phyloP scores from a whole-genome alignment of 352 stramenopile species.

The Globisporangium nagaii region DNA sequence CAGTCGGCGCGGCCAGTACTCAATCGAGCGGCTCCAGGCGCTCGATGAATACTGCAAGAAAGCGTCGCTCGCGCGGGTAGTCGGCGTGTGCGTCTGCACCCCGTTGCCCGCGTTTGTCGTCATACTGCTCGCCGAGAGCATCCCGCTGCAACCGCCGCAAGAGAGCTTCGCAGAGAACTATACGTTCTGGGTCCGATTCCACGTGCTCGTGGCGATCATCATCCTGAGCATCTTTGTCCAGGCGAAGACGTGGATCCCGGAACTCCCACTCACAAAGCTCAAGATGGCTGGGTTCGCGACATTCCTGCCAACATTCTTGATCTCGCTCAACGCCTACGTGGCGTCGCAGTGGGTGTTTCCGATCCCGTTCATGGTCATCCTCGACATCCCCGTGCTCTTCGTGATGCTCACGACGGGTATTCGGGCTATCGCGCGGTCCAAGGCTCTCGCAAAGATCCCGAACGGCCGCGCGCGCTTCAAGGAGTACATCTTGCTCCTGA shows the following conservation, averaged over 20 bases:
- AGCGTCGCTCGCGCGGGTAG: background rate
- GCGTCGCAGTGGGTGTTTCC: constrained; percentile 27
- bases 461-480: constrained; percentile 6
- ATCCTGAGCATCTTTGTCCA: constrained; percentile 1
- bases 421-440: constrained; percentile 6
- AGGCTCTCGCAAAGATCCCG: constrained; percentile 1
- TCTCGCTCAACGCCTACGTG: background rate
- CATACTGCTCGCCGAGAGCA: constrained; percentile 20
- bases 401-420: constrained; percentile 10
- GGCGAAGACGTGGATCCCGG: background rate
- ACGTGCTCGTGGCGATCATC: background rate
- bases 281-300: background rate
- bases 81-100: constrained; percentile 10
- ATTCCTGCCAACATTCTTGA: background rate
- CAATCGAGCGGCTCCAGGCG: constrained; percentile 26
- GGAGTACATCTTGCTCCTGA: constrained; percentile 7
- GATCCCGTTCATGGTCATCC: constrained; percentile 27
- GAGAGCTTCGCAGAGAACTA: constrained; percentile 8
- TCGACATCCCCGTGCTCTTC: constrained; percentile 11
- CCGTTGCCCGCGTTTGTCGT: constrained; percentile 15
- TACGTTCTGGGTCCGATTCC: background rate
- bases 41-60: constrained; percentile 24
- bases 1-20: constrained; percentile 29
- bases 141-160: constrained; percentile 14
- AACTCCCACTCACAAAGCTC: background rate